Base-by-base conservation (phyloP, 768 basidiomycete species). In the Leccinellum luteum region DNA sequence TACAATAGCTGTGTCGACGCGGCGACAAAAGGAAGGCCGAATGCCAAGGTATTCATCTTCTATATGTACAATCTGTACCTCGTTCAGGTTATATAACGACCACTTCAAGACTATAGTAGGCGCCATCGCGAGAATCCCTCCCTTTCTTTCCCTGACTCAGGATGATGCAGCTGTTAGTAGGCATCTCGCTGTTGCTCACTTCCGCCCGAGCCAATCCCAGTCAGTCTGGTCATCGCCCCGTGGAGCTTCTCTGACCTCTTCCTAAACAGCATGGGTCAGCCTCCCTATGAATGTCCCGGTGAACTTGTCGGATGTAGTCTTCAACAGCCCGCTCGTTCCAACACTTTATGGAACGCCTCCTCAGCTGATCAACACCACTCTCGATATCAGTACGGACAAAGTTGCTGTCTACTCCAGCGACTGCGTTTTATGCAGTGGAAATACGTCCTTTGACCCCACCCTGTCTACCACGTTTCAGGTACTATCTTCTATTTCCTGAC, bases 341-440 rank as follows among this genome's bases (percentile, higher is more conserved):
- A 64, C 57, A 12, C 10, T 63, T 15, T 63, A 57, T 47, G 61
- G 63, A 31, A 64, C 61, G 6, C 63, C 63, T 35, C 59, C 59
- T 45, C 55, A 66, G 38, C 9, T 56, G 27, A 56, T 67, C 43
- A 55, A 60, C 28, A 53, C 58, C 15, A 64, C 63, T 13, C 55
- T 65, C 31, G 64, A 65, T 27, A 44, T 65, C 38, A 66, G 41
- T 27, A 62, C 55, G 4, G 60, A 35, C 32, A 66, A 66, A 47
- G 15, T 63, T 23, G 66, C 41, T 0, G 64, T 68, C 14, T 66
- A 65, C 52, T 65, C 66, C 12, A 62, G 58, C 14, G 48, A 44
- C 25, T 69, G 66, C 15, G 55, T 66, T 50, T 49, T 69, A 21
- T 67, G 66, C 31, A 47, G 59, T 28, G 65, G 66, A 43, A 66